Base-by-base conservation (phyloP, 306 rosid genomes). In the Lupinus albus region DNA sequence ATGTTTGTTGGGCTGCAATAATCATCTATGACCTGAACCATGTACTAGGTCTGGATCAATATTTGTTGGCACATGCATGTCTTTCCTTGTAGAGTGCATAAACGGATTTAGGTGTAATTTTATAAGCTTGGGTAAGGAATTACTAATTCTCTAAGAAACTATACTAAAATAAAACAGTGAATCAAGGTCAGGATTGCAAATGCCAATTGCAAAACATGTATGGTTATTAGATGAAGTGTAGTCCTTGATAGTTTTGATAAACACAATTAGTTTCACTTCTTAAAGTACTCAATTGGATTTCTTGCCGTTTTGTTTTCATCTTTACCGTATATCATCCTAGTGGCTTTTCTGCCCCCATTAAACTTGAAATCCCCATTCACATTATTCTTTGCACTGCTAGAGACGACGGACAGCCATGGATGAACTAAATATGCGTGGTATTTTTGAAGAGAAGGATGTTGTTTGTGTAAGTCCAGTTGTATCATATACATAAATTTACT, bases 391-490 rank as follows among this genome's bases (percentile, higher is more conserved):
- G 18, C 57, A 35, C 68, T 80, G 67, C 64, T 64, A 93, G 98
- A 93, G 98, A 67, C 95, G 96, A 44, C 79, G 94, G 78, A 89
- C 97, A 60, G 87, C 95, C 18, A 6, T 83, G 45, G 98, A 93
- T 79, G 98, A 93, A 73, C 89, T 93, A 72, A 93, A 93, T 71
- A 89, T 93, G 98, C 88, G 98, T 51, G 61, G 82, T 57, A 84
- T 93, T 79, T 93, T 93, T 33, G 85, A 83, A 77, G 98, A 93
- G 88, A 78, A 76, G 41, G 98, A 93, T 71, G 90, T 89, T 32
- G 76, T 93, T 72, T 93, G 97, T 72, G 98, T 89, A 88, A 71
- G 81, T 45, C 25, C 59, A 7, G 45, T 56, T 64, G 1, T 45
- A 79, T 67, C 41, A 12, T 44, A 6, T 56, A 18, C 50, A 6